These are phyloP conservation scores for Exophiala xenobiotica DNA, from an alignment of 2,329 filamentous ascomycete species.

Conservation along the genomic window DNA sequence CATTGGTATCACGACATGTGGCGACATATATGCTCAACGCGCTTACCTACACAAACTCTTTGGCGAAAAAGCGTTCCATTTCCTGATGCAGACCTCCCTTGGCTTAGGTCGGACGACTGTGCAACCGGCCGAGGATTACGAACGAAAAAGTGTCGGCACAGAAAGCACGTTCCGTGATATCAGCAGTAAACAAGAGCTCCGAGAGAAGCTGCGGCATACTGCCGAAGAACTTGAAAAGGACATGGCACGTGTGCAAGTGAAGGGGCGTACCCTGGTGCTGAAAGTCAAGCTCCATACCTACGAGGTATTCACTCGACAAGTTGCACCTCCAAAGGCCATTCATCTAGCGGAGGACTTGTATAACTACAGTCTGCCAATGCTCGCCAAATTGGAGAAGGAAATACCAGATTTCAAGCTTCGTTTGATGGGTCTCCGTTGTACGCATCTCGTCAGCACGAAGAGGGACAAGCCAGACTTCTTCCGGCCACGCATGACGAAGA, in stretches of 20 bases:
- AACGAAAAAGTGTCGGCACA: conserved; percentile 90
- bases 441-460: conserved; percentile 81
- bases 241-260: conserved; percentile 73
- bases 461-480: conserved; percentile 81
- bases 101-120: conserved; percentile 83
- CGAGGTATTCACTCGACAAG: conserved; percentile 83
- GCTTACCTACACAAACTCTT: conserved; percentile 75
- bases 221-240: conserved; percentile 87
- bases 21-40: conserved; percentile 77
- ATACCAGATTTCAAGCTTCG: conserved; percentile 75
- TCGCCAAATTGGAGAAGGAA: conserved; percentile 80
- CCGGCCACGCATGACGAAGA: conserved; percentile 44
- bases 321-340: conserved; percentile 70
- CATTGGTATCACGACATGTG: conserved; percentile 82
- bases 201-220: conserved; percentile 74
- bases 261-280: conserved; percentile 84
- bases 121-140: conserved; percentile 82
- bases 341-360: conserved; percentile 78
- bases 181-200: conserved; percentile 64
- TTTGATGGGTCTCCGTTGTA: conserved; percentile 85
- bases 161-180: conserved; percentile 89
- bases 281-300: conserved; percentile 96
- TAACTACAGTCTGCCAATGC: conserved; percentile 74
- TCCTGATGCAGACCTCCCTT: conserved; percentile 78
- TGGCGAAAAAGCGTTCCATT: conserved; percentile 86